Percentiles rank a stretch among this genome's conserved stretches.
Evolutionary conservation across 1,284 basidiomycete species (phyloP).

Genomic region (Leccinum holopus): DNA sequence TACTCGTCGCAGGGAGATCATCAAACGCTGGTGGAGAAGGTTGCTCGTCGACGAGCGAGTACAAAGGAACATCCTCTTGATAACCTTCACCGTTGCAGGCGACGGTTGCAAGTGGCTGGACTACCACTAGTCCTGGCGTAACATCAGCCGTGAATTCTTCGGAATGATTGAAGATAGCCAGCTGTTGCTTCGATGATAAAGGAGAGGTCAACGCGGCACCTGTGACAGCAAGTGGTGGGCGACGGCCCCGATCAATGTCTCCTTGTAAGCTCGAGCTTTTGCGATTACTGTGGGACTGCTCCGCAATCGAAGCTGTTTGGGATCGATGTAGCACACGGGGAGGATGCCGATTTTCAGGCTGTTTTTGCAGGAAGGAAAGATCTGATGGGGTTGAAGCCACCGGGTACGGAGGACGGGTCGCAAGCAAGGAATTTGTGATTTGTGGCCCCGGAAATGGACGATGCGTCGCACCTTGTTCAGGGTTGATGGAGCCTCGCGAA

Average conservation of each 20-base stretch:
- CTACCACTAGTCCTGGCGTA: not conserved
- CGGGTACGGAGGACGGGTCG: not conserved
- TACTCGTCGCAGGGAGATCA: slow-evolving; percentile 14
- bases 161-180: not conserved
- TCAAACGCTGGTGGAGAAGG: slow-evolving; percentile 29
- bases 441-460: slow-evolving; percentile 2
- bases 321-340: not conserved
- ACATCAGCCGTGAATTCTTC: not conserved
- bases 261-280: not conserved
- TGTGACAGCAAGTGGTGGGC: not conserved
- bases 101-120: not conserved
- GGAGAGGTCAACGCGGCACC: not conserved
- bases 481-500: not conserved
- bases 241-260: not conserved
- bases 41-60: slow-evolving; percentile 27
- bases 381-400: not conserved
- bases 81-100: not conserved
- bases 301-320: not conserved
- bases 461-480: not conserved
- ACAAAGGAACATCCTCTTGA: slow-evolving; percentile 25
- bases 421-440: not conserved
- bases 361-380: not conserved
- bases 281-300: not conserved
- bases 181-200: slow-evolving; percentile 5
- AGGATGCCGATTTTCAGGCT: not conserved